Conservation (phyloP, 306 rosid genomes). For the Potentilla sterilis region DNA sequence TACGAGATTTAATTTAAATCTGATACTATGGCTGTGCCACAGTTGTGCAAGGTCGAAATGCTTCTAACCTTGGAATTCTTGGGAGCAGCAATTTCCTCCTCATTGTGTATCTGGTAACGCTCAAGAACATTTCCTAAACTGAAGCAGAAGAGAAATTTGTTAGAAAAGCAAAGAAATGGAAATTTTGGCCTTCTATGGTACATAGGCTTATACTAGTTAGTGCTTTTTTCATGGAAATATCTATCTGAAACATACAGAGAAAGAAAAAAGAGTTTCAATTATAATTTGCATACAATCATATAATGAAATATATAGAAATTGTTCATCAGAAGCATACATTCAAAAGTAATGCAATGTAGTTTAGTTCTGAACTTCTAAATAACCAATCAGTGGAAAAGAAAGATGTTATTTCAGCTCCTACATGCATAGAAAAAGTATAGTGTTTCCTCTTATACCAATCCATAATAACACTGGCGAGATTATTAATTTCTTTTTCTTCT, state of each 20-base stretch:
- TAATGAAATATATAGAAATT: not conserved
- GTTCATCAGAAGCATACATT: not conserved
- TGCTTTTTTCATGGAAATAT: not conserved
- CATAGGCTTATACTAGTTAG: not conserved
- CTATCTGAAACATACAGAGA: not conserved
- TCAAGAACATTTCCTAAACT: constrained; percentile 20
- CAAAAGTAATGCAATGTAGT: not conserved
- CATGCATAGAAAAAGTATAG: not conserved
- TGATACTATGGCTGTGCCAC: not conserved
- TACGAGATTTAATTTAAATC: not conserved
- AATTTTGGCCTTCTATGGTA: not conserved
- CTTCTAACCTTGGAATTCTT: constrained; percentile 19
- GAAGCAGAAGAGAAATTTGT: not conserved
- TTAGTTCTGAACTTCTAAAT: not conserved
- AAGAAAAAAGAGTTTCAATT: not conserved
- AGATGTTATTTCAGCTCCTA: not conserved
- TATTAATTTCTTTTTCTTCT: not conserved
- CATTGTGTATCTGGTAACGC: constrained; percentile 21
- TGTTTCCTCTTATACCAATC: not conserved
- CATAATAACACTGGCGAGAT: not conserved
- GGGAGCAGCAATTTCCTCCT: constrained; percentile 6
- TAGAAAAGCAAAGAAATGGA: not conserved
- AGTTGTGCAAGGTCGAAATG: not conserved
- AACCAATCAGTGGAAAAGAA: not conserved
- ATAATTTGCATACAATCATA: not conserved